A percentile compares a stretch with the other conserved stretches of the same genome.
Conservation (phyloP, 2,329 filamentous ascomycete genomes). For the Tolypocladium album region DNA sequence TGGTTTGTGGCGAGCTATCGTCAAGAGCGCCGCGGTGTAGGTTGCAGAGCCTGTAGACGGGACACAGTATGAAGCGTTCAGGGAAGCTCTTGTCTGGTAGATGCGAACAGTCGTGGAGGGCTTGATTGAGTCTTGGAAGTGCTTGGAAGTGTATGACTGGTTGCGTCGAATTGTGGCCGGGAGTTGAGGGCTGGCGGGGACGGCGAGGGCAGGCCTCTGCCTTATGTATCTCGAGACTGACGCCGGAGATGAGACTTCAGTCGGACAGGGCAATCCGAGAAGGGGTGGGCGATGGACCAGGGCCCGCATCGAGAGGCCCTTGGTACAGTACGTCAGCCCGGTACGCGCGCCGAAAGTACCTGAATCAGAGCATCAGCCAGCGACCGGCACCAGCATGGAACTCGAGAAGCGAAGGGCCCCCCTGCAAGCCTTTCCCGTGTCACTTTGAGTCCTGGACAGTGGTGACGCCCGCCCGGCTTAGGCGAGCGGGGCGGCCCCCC, state of each 20-base stretch:
- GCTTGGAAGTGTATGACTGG: background rate
- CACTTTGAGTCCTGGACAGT: background rate
- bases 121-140: background rate
- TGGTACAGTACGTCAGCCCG: constrained; percentile 4
- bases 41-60: constrained; percentile 4
- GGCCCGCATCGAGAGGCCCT: background rate
- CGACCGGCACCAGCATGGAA: background rate
- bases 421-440: constrained; percentile 3
- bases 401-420: background rate
- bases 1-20: constrained; percentile 5
- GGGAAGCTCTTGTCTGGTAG: background rate
- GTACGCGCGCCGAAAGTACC: constrained; percentile 5
- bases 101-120: background rate
- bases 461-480: constrained; percentile 3
- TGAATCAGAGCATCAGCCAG: constrained; percentile 4
- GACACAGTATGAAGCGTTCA: background rate
- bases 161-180: constrained; percentile 1
- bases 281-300: constrained; percentile 1
- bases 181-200: background rate
- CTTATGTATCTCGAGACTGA: constrained; percentile 5
- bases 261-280: constrained; percentile 1
- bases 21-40: constrained; percentile 8
- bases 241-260: background rate
- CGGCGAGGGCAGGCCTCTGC: background rate
- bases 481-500: constrained; percentile 4